phyloP scores from a whole-genome alignment of 176 grass and related monocot species.

The Guadua angustifolia region DNA sequence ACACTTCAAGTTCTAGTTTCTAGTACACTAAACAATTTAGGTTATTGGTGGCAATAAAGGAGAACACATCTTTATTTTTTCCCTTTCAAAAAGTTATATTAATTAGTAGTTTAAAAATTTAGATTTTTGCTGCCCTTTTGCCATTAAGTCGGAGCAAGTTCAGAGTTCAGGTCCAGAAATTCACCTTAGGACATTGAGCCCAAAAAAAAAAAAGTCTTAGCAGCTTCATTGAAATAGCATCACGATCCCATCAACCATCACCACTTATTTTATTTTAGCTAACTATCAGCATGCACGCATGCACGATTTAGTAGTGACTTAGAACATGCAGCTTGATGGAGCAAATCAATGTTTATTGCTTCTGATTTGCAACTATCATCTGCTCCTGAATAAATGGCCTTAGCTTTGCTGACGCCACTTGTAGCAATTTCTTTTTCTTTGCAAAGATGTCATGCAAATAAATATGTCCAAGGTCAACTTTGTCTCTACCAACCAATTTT shows the following conservation, averaged over 20 bases:
- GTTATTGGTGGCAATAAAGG: not conserved
- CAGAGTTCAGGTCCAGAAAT: not conserved
- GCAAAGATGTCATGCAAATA: constrained; percentile 47
- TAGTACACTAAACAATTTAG: not conserved
- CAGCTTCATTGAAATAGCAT: not conserved
- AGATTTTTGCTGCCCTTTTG: not conserved
- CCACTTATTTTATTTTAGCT: not conserved
- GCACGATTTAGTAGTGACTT: constrained; percentile 2
- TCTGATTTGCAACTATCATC: constrained; percentile 30
- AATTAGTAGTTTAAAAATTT: not conserved
- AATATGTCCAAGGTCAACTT: constrained; percentile 45
- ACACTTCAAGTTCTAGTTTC: not conserved
- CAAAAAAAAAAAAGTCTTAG: not conserved
- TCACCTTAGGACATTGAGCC: not conserved
- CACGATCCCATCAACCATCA: not conserved
- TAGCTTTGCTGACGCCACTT: constrained; percentile 38
- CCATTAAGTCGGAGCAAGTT: not conserved
- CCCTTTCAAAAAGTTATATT: not conserved
- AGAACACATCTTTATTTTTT: not conserved
- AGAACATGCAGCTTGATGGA: constrained; percentile 19
- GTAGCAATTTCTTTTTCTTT: constrained; percentile 24
- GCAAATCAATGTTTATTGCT: not conserved
- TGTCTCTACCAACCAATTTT: constrained; percentile 47
- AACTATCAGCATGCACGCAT: constrained; percentile 12
- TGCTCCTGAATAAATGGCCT: not conserved